Evolutionary conservation across 345 rosid species (phyloP), one percentile per base, ranked within the genome.

Genomic region (Pistacia vera): DNA sequence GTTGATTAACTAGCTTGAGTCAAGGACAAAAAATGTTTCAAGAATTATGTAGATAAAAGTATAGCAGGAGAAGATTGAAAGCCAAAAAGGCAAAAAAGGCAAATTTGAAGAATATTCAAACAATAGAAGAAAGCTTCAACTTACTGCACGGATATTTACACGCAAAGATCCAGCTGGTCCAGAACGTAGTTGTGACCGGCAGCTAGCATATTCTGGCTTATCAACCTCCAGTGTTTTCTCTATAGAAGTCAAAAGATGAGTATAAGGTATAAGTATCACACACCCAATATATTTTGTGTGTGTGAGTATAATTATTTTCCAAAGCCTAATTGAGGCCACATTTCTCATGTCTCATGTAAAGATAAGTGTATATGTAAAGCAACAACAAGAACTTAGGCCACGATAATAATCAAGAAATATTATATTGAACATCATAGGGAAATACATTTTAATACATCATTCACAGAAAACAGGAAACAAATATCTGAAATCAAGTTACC

Each of bases 111-210:
- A 66, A 11, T 4, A 57, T 11, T 18, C 35, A 62, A 38, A 59
- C 49, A 38, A 54, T 14, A 17, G 16, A 36, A 67, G 61, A 67
- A 54, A 14, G 30, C 72, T 58, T 61, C 46, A 36, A 89, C 95
- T 83, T 83, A 90, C 97, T 0, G 93, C 97, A 75, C 95, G 81
- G 64, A 92, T 92, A 72, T 94, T 92, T 51, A 90, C 79, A 59
- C 97, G 93, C 25, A 94, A 73, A 55, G 97, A 87, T 59, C 86
- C 88, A 66, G 97, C 97, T n/a, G 97, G 97, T 74, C 97, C 98
- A 71, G 87, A 83, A 35, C 97, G 88, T 10, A 90, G 82, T 54
- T 87, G 70, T 14, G 90, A 82, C 74, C 93, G 83, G 84, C 90
- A 87, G 30, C 49, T 71, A 36, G 78, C 85, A 74, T 83, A 94